These are phyloP conservation scores for Kodamaea fukazawae DNA, from an alignment of 805 yeast genomes.

Conservation along the genomic window DNA sequence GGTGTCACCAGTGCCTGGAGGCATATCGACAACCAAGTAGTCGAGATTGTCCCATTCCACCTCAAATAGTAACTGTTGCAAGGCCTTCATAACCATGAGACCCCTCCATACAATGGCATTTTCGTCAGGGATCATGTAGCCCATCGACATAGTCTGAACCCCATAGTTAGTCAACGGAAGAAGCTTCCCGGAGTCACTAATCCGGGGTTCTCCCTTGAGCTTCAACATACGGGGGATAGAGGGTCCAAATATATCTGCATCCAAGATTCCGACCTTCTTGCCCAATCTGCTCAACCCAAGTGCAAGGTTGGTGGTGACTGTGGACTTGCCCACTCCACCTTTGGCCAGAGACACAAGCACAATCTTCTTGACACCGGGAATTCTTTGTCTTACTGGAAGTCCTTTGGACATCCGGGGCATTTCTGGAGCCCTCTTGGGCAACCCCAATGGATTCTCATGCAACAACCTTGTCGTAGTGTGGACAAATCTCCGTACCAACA, in stretches of 20 bases:
- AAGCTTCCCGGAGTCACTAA: slow-evolving; percentile 50
- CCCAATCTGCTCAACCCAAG: slow-evolving; percentile 54
- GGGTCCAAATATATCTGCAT: slow-evolving; percentile 84
- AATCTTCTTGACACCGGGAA: slow-evolving; percentile 61
- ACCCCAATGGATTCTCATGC: slow-evolving; percentile 44
- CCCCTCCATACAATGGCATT: slow-evolving; percentile 86
- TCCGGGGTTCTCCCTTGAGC: slow-evolving; percentile 67
- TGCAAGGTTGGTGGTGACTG: slow-evolving; percentile 70
- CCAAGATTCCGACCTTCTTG: slow-evolving; percentile 63
- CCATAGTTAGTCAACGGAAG: slow-evolving; percentile 74
- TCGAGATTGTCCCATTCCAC: slow-evolving; percentile 74
- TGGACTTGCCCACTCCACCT: slow-evolving; percentile 82
- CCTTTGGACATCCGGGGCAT: slow-evolving; percentile 48
- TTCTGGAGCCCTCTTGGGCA: slow-evolving; percentile 31
- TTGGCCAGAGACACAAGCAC: slow-evolving; percentile 72
- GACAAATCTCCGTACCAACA: slow-evolving; percentile 1
- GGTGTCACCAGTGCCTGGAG: slow-evolving; percentile 90
- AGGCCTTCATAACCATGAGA: slow-evolving; percentile 79
- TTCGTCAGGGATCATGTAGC: slow-evolving; percentile 64
- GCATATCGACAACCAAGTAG: slow-evolving; percentile 74
- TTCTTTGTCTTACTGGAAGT: slow-evolving; percentile 51
- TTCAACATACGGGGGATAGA: slow-evolving; percentile 71
- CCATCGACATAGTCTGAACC: slow-evolving; percentile 85
- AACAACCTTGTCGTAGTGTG: not conserved
- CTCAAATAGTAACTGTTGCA: slow-evolving; percentile 79